Evolutionary conservation across 2,329 filamentous ascomycete genomes (phyloP).

Genomic region (Huntiella abstrusa): DNA sequence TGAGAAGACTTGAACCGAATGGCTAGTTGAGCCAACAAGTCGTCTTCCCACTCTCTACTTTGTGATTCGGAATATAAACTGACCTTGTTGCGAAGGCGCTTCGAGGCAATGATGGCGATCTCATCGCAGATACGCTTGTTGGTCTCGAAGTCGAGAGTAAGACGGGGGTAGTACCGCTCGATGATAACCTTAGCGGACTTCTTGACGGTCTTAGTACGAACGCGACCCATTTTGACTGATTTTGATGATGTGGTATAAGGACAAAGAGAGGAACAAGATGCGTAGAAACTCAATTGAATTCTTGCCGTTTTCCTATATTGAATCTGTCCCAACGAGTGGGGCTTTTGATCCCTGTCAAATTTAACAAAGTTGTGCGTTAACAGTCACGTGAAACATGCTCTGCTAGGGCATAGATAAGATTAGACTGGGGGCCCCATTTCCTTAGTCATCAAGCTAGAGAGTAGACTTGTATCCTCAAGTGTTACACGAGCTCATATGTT

Average conservation of each 20-base stretch:
- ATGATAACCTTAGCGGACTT: conserved; percentile 98
- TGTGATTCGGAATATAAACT: background rate
- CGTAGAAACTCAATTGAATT: background rate
- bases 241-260: conserved; percentile 19
- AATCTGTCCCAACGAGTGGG: no score
- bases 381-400: no score
- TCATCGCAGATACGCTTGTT: conserved; percentile 99
- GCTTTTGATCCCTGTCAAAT: no score
- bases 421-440: no score
- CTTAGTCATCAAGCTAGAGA: no score
- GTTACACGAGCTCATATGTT: no score
- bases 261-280: conserved; percentile 10
- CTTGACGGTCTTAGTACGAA: conserved; percentile 53
- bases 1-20: background rate
- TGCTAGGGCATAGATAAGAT: no score
- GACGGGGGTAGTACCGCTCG: conserved; percentile 92
- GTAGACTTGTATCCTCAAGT: no score
- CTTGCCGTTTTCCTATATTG: no score
- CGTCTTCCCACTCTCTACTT: background rate
- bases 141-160: conserved; percentile 99
- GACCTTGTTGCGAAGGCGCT: conserved; percentile 99
- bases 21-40: background rate
- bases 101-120: conserved; percentile 96
- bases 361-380: no score
- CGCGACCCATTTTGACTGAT: conserved; percentile 49